Conservation (phyloP, 495 filamentous ascomycete genomes). For the Parathielavia appendiculata region DNA sequence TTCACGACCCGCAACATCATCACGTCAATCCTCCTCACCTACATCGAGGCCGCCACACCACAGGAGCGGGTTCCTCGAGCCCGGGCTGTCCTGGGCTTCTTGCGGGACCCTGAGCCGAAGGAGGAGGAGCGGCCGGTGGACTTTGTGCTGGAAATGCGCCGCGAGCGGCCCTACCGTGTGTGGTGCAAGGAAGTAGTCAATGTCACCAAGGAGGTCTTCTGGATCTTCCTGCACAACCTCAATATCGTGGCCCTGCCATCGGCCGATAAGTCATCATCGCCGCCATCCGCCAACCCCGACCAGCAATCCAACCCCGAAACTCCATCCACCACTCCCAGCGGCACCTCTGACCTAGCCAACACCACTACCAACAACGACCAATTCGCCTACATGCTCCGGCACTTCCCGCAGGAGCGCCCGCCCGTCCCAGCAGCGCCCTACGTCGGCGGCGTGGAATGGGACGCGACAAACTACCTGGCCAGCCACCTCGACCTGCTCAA, state of each 20-base stretch:
- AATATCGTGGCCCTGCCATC: constrained; percentile 71
- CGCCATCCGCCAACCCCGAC: neutral
- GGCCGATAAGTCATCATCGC: constrained; percentile 24
- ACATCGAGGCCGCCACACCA: constrained; percentile 57
- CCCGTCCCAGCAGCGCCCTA: constrained; percentile 94
- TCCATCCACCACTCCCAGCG: neutral
- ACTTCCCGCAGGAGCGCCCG: constrained; percentile 84
- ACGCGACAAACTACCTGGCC: constrained; percentile 92
- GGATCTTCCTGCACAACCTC: constrained; percentile 94
- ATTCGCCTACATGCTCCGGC: constrained; percentile 54
- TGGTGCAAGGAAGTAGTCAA: constrained; percentile 90
- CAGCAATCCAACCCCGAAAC: constrained; percentile 1
- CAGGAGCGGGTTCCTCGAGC: constrained; percentile 57
- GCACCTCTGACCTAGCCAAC: constrained; percentile 1
- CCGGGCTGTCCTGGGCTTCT: constrained; percentile 63
- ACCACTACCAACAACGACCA: constrained; percentile 29
- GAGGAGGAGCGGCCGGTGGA: constrained; percentile 69
- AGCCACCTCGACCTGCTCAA: constrained; percentile 90
- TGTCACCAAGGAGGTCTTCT: constrained; percentile 97
- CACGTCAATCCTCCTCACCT: constrained; percentile 77
- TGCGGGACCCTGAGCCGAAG: constrained; percentile 73
- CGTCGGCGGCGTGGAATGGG: constrained; percentile 97
- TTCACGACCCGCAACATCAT: constrained; percentile 89
- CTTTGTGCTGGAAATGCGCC: constrained; percentile 86
- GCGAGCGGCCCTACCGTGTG: constrained; percentile 79